Evolutionary conservation across 805 yeast species (phyloP), one percentile per base, ranked within the genome.

Genomic region (Candida railenensis): DNA sequence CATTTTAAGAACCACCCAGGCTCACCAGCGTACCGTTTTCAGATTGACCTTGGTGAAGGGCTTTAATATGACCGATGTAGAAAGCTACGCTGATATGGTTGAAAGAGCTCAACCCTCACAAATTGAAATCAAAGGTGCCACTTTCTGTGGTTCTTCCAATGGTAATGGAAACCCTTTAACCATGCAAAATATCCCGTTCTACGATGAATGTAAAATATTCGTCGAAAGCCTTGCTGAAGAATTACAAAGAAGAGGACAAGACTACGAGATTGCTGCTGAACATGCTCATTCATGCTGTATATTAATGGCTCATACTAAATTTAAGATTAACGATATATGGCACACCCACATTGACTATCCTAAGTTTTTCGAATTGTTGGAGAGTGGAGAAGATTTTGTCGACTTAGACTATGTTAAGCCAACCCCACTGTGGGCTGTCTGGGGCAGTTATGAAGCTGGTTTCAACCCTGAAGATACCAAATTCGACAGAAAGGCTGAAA

Each of bases 251-350:
- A 77, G 95, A 55, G 90, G 90, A 1, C 71, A 85, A 25, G 76
- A 74, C 22, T 90, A 91, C 59, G 96, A 82, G 40, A 73, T 90
- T 48, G 96, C 97, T 9, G 96, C 97, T 0, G 97, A 91, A 64
- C 97, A 90, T 63, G 96, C 96, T 0, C 97, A 90, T 62, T 86
- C 96, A 2, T 91, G 96, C 67, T 91, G 97, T 70, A 85, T 91
- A 16, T 72, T 90, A 53, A 80, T 91, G 55, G 97, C 96, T 0
- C 85, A 85, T 53, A 73, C 72, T 34, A 81, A 82, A 57, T 90
- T 89, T 73, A 73, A 80, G 51, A 82, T 83, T 48, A 66, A 85
- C 59, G 84, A 78, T 30, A 80, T 76, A 53, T 90, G 97, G 97
- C 77, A 81, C 63, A 90, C 97, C 1, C 97, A 90, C 62, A 90